Conservation (phyloP, 2,329 filamentous ascomycete genomes). For the Botrytis byssoidea region DNA sequence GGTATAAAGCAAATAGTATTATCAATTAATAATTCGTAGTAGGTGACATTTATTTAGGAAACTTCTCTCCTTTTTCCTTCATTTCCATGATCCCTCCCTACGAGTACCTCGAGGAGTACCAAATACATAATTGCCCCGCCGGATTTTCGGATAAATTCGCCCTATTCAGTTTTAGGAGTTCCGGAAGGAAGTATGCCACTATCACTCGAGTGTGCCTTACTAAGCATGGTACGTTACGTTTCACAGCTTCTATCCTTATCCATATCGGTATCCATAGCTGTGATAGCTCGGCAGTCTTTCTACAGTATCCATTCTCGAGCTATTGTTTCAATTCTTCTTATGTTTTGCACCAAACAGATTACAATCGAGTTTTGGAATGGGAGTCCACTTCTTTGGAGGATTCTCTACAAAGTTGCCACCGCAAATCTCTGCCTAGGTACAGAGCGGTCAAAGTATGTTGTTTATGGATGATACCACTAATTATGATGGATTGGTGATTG, state of each 20-base stretch:
- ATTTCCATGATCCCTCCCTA: background rate
- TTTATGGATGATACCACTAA: background rate
- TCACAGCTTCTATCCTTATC: background rate
- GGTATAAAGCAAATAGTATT: background rate
- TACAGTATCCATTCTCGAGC: background rate
- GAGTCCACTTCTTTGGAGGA: background rate
- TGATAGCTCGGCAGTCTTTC: constrained; percentile 1
- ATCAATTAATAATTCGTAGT: background rate
- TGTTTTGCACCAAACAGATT: background rate
- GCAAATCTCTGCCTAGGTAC: background rate
- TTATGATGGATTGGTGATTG: background rate
- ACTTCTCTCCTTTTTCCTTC: background rate
- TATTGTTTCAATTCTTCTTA: background rate
- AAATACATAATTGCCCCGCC: background rate
- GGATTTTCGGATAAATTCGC: background rate
- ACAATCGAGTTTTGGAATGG: background rate
- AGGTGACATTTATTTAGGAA: background rate
- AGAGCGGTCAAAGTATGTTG: background rate
- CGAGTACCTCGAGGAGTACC: background rate
- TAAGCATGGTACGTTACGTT: background rate
- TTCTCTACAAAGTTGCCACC: background rate
- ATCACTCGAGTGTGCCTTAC: background rate
- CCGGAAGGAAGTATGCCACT: no score
- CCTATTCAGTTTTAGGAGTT: background rate
- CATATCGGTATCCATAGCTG: no score